Evolutionary conservation across 768 basidiomycete species (phyloP), one percentile per base, ranked within the genome.

Genomic region (button mushroom (Agaricus bisporus)): DNA sequence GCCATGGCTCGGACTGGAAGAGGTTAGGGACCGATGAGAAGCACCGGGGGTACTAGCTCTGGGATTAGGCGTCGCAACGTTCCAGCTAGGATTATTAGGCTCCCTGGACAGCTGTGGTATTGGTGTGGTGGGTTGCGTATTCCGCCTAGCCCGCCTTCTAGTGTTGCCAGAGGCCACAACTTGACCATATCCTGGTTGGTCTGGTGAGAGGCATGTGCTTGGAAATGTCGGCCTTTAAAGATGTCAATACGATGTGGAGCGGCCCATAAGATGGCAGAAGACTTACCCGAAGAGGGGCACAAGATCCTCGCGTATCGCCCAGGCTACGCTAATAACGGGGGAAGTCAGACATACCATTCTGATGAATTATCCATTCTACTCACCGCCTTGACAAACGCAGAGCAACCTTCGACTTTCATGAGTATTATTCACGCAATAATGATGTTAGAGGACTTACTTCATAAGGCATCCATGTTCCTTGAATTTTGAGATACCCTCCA

Each of bases 381-480:
- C 57, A 91, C 89, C 90, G 81, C 63, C 91, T 80, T 54, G 90
- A 85, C 39, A 92, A 70, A 51, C 83, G 79, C 53, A 91, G 77
- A 11, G 91, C 90, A 52, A 90, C 85, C 86, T 93, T 61, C 14
- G 28, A 12, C 42, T 18, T n/a, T 37, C 20, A 39, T 57, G 20
- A 53, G 51, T 38, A 10, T 17, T 37, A 32, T 5, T 38, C 46
- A 41, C 48, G 45, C n/a, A 15, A 37, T 32, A 12, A 38, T 42
- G 11, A 48, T 41, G 50, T 54, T 29, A 14, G 48, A 29, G 38
- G 39, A 65, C 78, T 57, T 60, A 87, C 86, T 75, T 90, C 91
- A 68, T 88, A 93, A 32, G 91, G 91, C 84, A 93, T 88, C 91
- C 91, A 94, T 18, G 91, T 92, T 29, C 91, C 91, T 64, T 94